Base-by-base conservation (phyloP, 306 rosid genomes). In the Quercus wislizeni region DNA sequence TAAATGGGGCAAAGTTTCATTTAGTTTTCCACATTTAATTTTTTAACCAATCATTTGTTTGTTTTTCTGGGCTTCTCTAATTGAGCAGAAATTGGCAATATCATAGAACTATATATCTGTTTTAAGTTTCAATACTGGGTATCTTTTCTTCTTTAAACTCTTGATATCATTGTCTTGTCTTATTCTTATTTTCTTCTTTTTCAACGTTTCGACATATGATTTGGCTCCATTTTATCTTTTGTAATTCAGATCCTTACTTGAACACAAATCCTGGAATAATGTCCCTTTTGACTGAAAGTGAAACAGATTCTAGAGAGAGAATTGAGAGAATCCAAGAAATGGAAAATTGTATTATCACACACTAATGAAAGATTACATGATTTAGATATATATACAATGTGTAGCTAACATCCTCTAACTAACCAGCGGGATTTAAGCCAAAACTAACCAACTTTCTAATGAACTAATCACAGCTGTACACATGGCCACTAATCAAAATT, bases 231-330 rank as follows among this genome's bases (percentile, higher is more conserved):
- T 57, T 55, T 31, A 56, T 28, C 31, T 72, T 78, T 59, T 82
- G 35, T 43, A 6, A 74, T 79, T 75, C 91, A 94, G 94, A 94
- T 92, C 97, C 98, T 35, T 94, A 94, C 87, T 89, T 94, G 78
- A 94, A 94, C 91, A 94, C 94, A 38, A 97, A 94, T 86, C 97
- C 97, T 14, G 98, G 97, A 88, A 92, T 94, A 74, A 89, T 94
- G 98, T 91, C 98, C 75, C 98, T 76, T 81, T 89, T 54, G 98
- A 35, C 8, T 35, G 41, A 20, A 57, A 57, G 1, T 3, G 13
- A 3, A 57, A 9, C 5, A 20, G 0, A 19, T 19, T 8, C 20
- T 8, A 1, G 1, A 57, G 21, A 23, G 63, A 23, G 27, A n/a
- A 19, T n/a, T n/a, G 9, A 6, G 5, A 8, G 61, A 55, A 55